Conservation (phyloP, 2,329 filamentous ascomycete genomes). For the Penicillium verrucosum region DNA sequence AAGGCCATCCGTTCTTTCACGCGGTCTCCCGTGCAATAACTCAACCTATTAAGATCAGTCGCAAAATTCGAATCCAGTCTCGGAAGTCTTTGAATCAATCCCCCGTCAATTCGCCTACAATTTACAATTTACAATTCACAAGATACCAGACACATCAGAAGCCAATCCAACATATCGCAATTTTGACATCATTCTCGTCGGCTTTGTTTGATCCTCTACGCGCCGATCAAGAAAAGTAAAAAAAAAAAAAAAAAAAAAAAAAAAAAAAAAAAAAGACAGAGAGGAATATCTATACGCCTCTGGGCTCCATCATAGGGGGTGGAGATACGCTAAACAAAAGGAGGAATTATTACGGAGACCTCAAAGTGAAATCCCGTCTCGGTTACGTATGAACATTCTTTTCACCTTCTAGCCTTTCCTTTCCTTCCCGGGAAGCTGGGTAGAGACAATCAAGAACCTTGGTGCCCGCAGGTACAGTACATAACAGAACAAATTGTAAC, state of each 20-base stretch:
- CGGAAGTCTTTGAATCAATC: slow-evolving; percentile 13
- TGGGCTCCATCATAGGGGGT: slow-evolving; percentile 27
- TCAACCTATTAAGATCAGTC: slow-evolving; percentile 5
- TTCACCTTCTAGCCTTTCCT: slow-evolving; percentile 24
- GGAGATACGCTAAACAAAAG: slow-evolving; percentile 14
- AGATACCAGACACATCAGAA: slow-evolving; percentile 6
- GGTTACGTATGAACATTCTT: slow-evolving; percentile 30
- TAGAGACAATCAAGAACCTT: background rate
- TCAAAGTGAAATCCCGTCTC: slow-evolving; percentile 14
- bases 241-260: background rate
- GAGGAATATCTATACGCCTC: slow-evolving; percentile 5
- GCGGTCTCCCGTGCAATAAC: slow-evolving; percentile 15
- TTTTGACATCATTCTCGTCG: background rate
- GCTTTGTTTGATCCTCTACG: slow-evolving; percentile 4
- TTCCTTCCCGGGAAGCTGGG: slow-evolving; percentile 17
- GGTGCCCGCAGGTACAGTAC: background rate
- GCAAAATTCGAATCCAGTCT: slow-evolving; percentile 13
- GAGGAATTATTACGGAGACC: slow-evolving; percentile 10
- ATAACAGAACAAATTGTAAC: background rate
- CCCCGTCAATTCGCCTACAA: background rate
- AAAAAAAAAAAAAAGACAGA: background rate
- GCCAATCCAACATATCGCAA: slow-evolving; percentile 8
- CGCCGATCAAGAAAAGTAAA: background rate
- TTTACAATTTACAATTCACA: background rate
- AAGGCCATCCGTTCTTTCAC: slow-evolving; percentile 16